These are phyloP conservation scores for Coemansia sp. DNA, from an alignment of 192 early-diverging fungal genomes.

Conservation along the genomic window DNA sequence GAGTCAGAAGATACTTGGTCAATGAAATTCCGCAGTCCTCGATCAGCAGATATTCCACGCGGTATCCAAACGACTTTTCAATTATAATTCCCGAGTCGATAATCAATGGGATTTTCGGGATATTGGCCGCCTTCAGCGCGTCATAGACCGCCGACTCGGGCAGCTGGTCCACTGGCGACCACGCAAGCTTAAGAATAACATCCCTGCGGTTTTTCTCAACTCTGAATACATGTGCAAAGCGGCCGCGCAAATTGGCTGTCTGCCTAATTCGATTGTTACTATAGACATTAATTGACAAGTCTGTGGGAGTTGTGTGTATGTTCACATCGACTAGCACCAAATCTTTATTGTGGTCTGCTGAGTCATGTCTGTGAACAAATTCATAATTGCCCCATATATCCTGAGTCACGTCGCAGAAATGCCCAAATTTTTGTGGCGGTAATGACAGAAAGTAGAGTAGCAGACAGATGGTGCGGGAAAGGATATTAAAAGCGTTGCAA, in stretches of 20 bases:
- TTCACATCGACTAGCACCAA: too few species aligned
- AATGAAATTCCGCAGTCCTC: background rate
- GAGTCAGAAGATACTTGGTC: background rate
- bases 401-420: too few species aligned
- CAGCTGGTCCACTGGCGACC: constrained; percentile 2
- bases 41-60: constrained; percentile 9
- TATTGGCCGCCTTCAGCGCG: background rate
- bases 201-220: background rate
- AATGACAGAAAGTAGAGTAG: too few species aligned
- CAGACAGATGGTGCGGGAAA: too few species aligned
- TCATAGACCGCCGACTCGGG: constrained; percentile 4
- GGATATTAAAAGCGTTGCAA: too few species aligned
- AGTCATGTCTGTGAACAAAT: too few species aligned
- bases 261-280: too few species aligned
- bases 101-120: background rate
- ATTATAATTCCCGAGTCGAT: background rate
- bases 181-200: background rate
- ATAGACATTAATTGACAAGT: too few species aligned
- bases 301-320: too few species aligned
- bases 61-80: constrained; percentile 1
- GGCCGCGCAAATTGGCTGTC: background rate
- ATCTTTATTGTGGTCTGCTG: too few species aligned
- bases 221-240: background rate
- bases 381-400: too few species aligned
- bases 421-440: too few species aligned